Evolutionary conservation across 148 eudicot genomes (phyloP).

Genomic region (Mesembryanthemum crystallinum): DNA sequence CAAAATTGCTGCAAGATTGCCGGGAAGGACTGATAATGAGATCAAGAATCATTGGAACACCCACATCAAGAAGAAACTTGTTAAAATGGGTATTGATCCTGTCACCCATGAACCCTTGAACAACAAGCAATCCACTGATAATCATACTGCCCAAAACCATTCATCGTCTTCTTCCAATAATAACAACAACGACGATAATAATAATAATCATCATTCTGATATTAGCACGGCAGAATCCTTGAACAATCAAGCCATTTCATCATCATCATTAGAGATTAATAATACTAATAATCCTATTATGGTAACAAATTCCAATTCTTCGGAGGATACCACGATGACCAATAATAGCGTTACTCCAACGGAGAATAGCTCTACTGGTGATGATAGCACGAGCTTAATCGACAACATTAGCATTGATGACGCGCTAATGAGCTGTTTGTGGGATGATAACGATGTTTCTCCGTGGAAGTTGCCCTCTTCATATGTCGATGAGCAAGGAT

Average conservation of each 20-base stretch:
- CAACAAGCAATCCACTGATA: slow-evolving; percentile 23
- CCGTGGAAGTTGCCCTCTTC: slow-evolving; percentile 45
- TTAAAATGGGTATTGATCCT: slow-evolving; percentile 94
- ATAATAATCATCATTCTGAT: slow-evolving; percentile 26
- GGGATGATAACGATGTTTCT: slow-evolving; percentile 38
- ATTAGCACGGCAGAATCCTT: slow-evolving; percentile 32
- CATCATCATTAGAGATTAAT: slow-evolving; percentile 25
- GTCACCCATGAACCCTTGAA: slow-evolving; percentile 72
- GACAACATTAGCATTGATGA: slow-evolving; percentile 42
- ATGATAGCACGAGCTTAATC: slow-evolving; percentile 23
- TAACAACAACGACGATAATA: slow-evolving; percentile 18
- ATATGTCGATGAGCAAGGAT: slow-evolving; percentile 13
- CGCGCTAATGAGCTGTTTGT: slow-evolving; percentile 49
- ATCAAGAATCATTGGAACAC: slow-evolving; percentile 98
- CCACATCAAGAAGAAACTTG: slow-evolving; percentile 87
- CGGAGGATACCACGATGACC: background rate
- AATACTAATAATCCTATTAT: slow-evolving; percentile 3
- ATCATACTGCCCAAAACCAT: slow-evolving; percentile 22
- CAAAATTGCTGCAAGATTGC: slow-evolving; percentile 78
- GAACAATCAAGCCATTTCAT: slow-evolving; percentile 18
- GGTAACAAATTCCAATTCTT: too few relatives aligned
- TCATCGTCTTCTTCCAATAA: slow-evolving; percentile 34
- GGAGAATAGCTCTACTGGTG: slow-evolving; percentile 35
- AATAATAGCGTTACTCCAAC: slow-evolving; percentile 25
- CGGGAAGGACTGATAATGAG: slow-evolving; percentile 95